Evolutionary conservation across 1,139 yeast species (phyloP).

Genomic region (Pneumocystis murina): DNA sequence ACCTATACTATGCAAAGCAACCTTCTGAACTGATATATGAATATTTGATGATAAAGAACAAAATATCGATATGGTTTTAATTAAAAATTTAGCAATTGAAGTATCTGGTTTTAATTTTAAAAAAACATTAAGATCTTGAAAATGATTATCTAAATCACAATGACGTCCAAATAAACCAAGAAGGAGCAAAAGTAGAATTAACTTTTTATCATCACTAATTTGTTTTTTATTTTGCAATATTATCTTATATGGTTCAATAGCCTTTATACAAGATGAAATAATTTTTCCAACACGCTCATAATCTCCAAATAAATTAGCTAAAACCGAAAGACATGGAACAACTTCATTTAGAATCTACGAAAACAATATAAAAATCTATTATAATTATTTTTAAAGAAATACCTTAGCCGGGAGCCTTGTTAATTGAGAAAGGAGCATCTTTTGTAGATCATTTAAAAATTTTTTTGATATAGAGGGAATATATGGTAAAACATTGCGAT

Average conservation of each 20-base stretch:
- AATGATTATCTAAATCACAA: slow-evolving; percentile 40
- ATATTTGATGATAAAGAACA: slow-evolving; percentile 25
- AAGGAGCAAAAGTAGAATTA: slow-evolving; percentile 44
- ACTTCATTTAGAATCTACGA: slow-evolving; percentile 46
- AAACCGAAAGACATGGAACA: slow-evolving; percentile 48
- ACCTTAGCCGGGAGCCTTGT: slow-evolving; percentile 39
- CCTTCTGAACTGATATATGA: slow-evolving; percentile 28
- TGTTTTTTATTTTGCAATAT: slow-evolving; percentile 8
- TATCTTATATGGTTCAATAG: not conserved
- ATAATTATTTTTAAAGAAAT: not conserved
- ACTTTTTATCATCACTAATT: slow-evolving; percentile 31
- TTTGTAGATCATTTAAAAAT: slow-evolving; percentile 38
- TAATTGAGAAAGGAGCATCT: slow-evolving; percentile 37
- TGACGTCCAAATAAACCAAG: slow-evolving; percentile 57
- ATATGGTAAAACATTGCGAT: slow-evolving; percentile 35
- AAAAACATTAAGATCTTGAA: slow-evolving; percentile 28
- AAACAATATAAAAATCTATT: not conserved
- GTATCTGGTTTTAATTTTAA: slow-evolving; percentile 35
- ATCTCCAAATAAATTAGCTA: slow-evolving; percentile 35
- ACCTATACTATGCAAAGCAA: slow-evolving; percentile 40
- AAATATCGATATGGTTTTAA: slow-evolving; percentile 42
- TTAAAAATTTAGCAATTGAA: slow-evolving; percentile 39
- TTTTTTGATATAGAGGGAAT: slow-evolving; percentile 34
- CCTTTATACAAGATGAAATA: slow-evolving; percentile 35
- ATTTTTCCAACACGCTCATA: slow-evolving; percentile 42